Evolutionary conservation across 208 protist species (phyloP).

Genomic region (Crithidia fasciculata): DNA sequence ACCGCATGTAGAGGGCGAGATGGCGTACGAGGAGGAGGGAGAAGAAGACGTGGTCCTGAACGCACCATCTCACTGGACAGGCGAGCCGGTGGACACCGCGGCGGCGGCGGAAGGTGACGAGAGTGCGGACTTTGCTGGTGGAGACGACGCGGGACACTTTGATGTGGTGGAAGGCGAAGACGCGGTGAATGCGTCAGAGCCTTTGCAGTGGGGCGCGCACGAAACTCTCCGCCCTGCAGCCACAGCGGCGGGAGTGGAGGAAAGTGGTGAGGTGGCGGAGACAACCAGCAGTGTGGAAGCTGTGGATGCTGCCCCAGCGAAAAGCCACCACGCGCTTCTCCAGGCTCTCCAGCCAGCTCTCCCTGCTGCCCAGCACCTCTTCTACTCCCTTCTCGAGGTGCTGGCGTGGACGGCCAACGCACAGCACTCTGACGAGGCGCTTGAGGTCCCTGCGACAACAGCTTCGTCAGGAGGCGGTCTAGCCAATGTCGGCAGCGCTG

Average conservation of each 20-base stretch:
- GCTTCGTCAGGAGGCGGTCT: background rate
- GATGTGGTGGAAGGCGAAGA: background rate
- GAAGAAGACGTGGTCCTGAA: no score
- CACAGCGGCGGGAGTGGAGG: background rate
- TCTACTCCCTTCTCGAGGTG: conserved; percentile 60
- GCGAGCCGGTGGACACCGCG: no score
- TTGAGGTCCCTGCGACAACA: background rate
- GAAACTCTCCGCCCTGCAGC: background rate
- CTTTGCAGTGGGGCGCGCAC: background rate
- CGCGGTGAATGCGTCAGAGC: background rate
- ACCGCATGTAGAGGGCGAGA: no score
- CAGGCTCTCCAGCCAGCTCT: conserved; percentile 22
- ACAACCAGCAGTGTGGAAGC: background rate
- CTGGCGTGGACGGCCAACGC: conserved; percentile 32
- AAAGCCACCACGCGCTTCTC: conserved; percentile 1
- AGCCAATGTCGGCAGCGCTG: background rate
- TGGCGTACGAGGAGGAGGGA: no score
- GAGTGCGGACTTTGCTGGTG: no score
- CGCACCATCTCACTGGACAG: no score
- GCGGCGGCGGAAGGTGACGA: no score
- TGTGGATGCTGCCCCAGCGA: background rate
- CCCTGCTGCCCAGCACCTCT: conserved; percentile 50
- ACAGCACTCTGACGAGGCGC: background rate
- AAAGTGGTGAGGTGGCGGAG: no score
- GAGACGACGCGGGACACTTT: no score